Evolutionary conservation across 768 basidiomycete genomes (phyloP), one percentile per base, ranked within the genome.

Genomic region (Mycena leptocephala): DNA sequence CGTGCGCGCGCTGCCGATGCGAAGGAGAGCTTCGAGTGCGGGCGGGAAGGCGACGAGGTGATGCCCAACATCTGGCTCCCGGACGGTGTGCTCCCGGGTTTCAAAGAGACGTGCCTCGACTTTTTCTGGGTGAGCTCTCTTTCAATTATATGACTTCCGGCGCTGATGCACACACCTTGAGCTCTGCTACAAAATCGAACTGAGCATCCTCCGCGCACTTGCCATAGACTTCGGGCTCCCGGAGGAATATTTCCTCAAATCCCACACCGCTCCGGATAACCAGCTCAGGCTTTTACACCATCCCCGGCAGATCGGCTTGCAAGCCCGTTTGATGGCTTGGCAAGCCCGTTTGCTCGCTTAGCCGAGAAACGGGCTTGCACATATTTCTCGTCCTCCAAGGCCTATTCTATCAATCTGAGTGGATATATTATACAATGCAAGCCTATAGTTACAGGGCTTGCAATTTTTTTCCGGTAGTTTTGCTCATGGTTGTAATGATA

Each of bases 1-100:
- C 65, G 65, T 33, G 48, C 65, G 10, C 48, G 22, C 7, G 62
- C 62, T 1, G 87, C 86, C 46, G 85, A 87, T 56, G 82, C 88
- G 58, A 91, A 90, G 77, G 91, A 92, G 79, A 90, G 88, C 72
- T 92, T 91, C 69, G 91, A 92, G 72, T 85, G 86, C n/a, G 91
- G 90, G 1, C 83, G 88, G 32, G 91, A 91, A 58, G 83, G 86
- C n/a, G 83, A 88, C 56, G 80, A 79, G 5, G 75, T 80, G 0
- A 87, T 89, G 84, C 90, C 91, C 2, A 92, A 93, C 76, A 90
- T 92, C 41, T 93, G 92, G 91, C 87, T 89, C 14, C 88, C 90
- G n/a, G 91, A 91, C 6, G 85, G 83, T 18, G 82, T 88, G 0
- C 82, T 93, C 18, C 90, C 91, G 0, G 91, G 89, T 1, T 92